Base-by-base conservation (phyloP, 2,329 filamentous ascomycete species). In the Fusarium gaditjirri region DNA sequence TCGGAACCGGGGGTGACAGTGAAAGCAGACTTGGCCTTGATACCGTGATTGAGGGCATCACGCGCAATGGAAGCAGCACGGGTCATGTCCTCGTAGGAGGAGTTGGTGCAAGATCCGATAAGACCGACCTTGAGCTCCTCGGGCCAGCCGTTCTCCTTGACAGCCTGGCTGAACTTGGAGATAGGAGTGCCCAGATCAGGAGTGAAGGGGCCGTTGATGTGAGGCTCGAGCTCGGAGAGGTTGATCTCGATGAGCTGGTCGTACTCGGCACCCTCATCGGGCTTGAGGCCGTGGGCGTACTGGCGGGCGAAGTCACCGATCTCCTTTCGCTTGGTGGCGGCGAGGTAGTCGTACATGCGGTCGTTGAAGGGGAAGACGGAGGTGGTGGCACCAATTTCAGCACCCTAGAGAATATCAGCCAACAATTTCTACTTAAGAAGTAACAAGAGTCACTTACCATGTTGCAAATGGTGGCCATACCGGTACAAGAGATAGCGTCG, bases 81-180 rank as follows among this genome's bases (percentile, higher is more conserved):
- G 39, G 95, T 97, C 96, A 99, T 99, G 81, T 99, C 96, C 83
- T 98, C 93, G 82, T 98, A 99, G 5, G 96, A 98, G 81, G 94
- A 97, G 88, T 99, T 99, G 55, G 96, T 99, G 87, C 96, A 99
- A 84, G 94, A 97, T 68, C 96, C 96, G 79, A 99, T 99, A 60
- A 99, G 88, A 56, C 95, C 95, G 31, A 96, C 95, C 17, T 94
- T 96, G 69, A 99, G 92, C 71, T 92, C 94, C 79, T 93, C 89
- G 5, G 96, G 96, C 96, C 96, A 99, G 55, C 92, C 86, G 82
- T 98, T 94, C 76, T 92, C 88, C 82, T 92, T 88, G 27, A 98
- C 94, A 4, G 92, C 91, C 65, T 93, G 88, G 79, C 94, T 94
- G 85, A 99, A 99, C 79, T 92, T 88, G 53, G 95, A 98, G 60